A percentile compares a stretch with the other conserved stretches of the same genome.
Conservation (phyloP, 352 stramenopile species). For the Phytophthora lateralis region DNA sequence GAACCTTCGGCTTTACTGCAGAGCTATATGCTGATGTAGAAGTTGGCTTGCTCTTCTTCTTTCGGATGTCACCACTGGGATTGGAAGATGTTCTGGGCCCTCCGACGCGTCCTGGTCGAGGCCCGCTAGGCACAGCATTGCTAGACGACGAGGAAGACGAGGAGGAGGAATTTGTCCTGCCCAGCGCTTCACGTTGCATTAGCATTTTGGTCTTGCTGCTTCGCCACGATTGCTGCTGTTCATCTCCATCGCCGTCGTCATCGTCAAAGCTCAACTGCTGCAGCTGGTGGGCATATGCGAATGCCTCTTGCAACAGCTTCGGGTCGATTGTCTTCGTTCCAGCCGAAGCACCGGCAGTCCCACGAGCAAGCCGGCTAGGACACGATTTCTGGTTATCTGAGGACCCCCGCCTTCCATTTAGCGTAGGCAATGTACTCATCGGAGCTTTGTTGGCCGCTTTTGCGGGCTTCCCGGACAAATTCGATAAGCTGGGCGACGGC, state of each 20-base stretch:
- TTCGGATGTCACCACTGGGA: conserved; percentile 21
- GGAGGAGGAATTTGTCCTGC: conserved; percentile 30
- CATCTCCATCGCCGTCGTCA: conserved; percentile 43
- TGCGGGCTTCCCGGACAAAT: conserved; percentile 38
- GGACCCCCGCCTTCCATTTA: conserved; percentile 34
- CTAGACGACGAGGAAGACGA: conserved; percentile 30
- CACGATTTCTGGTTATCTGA: conserved; percentile 35
- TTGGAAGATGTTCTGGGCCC: conserved; percentile 8
- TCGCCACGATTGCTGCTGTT: conserved; percentile 33
- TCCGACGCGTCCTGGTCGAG: conserved; percentile 4
- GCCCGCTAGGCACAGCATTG: conserved; percentile 7
- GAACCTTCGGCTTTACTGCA: conserved; percentile 36
- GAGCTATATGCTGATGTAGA: conserved; percentile 40
- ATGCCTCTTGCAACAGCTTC: conserved; percentile 74
- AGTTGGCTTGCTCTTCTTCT: conserved; percentile 40
- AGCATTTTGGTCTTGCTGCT: conserved; percentile 29
- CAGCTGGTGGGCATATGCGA: conserved; percentile 71
- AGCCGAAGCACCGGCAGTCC: conserved; percentile 1
- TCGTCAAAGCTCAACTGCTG: conserved; percentile 48
- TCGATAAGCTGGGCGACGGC: conserved; percentile 60
- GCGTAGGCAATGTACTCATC: conserved; percentile 48
- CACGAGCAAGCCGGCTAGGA: conserved; percentile 25
- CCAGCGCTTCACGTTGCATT: conserved; percentile 24
- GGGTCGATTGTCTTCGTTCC: conserved; percentile 55
- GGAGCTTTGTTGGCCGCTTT: conserved; percentile 33